A percentile compares a stretch with the other conserved stretches of the same genome.
Evolutionary conservation across 495 filamentous ascomycete genomes (phyloP).

Genomic region (Neurospora discreta): DNA sequence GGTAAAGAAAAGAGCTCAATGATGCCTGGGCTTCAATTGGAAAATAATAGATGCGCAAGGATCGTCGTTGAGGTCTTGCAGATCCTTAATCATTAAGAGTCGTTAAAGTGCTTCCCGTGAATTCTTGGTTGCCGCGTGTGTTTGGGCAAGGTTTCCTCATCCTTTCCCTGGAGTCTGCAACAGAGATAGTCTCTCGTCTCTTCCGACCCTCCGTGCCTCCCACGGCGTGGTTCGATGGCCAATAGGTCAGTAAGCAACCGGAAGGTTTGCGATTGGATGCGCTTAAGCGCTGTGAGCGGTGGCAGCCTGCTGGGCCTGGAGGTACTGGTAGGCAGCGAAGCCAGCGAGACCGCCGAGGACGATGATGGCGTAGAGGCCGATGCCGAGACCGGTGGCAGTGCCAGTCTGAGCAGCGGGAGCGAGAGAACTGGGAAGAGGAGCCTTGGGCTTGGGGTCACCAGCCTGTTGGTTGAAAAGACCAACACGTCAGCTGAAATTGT

Average conservation of each 20-base stretch:
- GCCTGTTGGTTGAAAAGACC: slow-evolving; percentile 39
- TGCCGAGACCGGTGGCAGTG: slow-evolving; percentile 47
- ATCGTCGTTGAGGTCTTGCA: neutral
- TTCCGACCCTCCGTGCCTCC: neutral
- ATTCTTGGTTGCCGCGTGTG: neutral
- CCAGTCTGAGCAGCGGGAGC: slow-evolving; percentile 39
- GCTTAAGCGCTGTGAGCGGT: slow-evolving; percentile 21
- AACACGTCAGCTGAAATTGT: slow-evolving; percentile 7
- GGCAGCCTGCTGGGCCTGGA: slow-evolving; percentile 47
- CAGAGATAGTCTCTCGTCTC: neutral
- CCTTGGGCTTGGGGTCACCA: slow-evolving; percentile 71
- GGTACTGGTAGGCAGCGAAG: slow-evolving; percentile 80
- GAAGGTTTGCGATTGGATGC: neutral
- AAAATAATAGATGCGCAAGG: neutral
- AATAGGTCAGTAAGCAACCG: neutral
- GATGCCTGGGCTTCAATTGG: neutral
- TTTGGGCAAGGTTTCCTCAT: neutral
- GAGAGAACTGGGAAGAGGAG: slow-evolving; percentile 32
- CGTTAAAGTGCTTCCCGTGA: neutral
- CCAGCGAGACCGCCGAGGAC: slow-evolving; percentile 66
- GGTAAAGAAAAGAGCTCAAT: neutral
- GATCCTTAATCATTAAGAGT: neutral
- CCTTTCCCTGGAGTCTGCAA: neutral
- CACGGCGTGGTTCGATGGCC: neutral
- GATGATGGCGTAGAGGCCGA: slow-evolving; percentile 75